Conservation (phyloP, 2,329 filamentous ascomycete genomes). For the Zarea fungicola region DNA sequence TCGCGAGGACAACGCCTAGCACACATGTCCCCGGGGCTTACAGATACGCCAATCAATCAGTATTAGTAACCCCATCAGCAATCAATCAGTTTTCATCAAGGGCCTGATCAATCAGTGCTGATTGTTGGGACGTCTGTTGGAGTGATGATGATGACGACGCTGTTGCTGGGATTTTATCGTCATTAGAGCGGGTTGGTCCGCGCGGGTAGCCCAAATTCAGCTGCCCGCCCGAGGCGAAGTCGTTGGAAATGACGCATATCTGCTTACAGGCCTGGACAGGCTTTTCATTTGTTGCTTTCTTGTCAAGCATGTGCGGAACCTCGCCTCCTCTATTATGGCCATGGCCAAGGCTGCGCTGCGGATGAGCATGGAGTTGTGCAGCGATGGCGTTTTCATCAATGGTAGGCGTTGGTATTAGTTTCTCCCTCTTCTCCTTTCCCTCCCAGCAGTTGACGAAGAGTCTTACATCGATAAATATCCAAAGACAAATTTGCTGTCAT, state of each 20-base stretch:
- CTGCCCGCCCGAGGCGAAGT: constrained; percentile 9
- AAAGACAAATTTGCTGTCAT: too few species aligned
- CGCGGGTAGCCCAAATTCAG: not conserved
- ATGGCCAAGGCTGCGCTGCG: not conserved
- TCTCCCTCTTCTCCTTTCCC: not conserved
- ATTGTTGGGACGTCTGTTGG: constrained; percentile 12
- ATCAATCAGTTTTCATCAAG: constrained; percentile 6
- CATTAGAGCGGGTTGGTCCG: not conserved
- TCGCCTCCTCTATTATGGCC: constrained; percentile 2
- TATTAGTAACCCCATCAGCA: constrained; percentile 7
- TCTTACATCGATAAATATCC: too few species aligned
- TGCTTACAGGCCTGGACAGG: too few species aligned
- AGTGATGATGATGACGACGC: too few species aligned
- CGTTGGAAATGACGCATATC: constrained; percentile 3
- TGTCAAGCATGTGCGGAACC: too few species aligned
- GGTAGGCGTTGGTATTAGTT: not conserved
- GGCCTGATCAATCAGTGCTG: constrained; percentile 14
- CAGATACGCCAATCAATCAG: constrained; percentile 6
- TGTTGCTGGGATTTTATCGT: not conserved
- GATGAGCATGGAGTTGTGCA: not conserved
- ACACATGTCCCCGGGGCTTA: not conserved
- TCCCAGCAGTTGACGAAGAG: too few species aligned
- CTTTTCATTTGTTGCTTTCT: too few species aligned
- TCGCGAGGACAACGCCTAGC: not conserved
- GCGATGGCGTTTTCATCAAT: not conserved